Percentiles rank a stretch among this genome's conserved stretches.
Conservation (phyloP, 768 basidiomycete species). For the Dentipellis fragilis region DNA sequence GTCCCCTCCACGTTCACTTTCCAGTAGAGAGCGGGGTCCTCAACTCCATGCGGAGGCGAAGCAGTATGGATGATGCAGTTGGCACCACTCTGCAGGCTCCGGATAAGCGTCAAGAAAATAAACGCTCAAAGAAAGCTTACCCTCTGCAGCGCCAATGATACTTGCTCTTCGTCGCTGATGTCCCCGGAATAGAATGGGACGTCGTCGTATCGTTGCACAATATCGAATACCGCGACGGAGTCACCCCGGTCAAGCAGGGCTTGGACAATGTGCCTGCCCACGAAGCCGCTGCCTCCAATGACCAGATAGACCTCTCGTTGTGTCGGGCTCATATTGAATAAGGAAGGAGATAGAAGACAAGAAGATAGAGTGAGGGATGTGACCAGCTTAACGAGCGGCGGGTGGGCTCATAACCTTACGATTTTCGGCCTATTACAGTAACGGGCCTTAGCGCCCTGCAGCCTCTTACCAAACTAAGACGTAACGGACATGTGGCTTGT, state of each 20-base stretch:
- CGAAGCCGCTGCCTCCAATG: slow-evolving; percentile 89
- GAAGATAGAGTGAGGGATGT: background rate
- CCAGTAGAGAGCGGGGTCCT: slow-evolving; percentile 65
- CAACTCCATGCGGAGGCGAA: slow-evolving; percentile 62
- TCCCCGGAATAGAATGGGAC: slow-evolving; percentile 85
- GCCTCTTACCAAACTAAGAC: too few relatives aligned
- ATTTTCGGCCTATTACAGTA: too few relatives aligned
- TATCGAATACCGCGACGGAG: slow-evolving; percentile 79
- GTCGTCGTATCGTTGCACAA: slow-evolving; percentile 84
- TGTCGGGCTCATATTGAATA: slow-evolving; percentile 1
- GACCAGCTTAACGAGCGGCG: too few relatives aligned
- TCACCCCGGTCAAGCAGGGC: slow-evolving; percentile 72
- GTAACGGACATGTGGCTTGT: too few relatives aligned
- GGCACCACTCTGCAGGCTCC: slow-evolving; percentile 48
- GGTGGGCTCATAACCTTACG: too few relatives aligned
- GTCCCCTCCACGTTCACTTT: slow-evolving; percentile 95
- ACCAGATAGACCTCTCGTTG: slow-evolving; percentile 68
- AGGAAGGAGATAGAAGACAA: background rate
- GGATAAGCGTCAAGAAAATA: background rate
- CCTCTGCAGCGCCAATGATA: slow-evolving; percentile 65
- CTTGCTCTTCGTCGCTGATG: slow-evolving; percentile 67
- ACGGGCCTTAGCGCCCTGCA: too few relatives aligned
- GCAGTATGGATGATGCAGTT: slow-evolving; percentile 96
- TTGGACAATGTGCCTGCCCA: slow-evolving; percentile 87
- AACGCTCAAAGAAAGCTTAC: slow-evolving; percentile 27